phyloP scores from a whole-genome alignment of 2,329 filamentous ascomycete species.

The Claviceps africana region DNA sequence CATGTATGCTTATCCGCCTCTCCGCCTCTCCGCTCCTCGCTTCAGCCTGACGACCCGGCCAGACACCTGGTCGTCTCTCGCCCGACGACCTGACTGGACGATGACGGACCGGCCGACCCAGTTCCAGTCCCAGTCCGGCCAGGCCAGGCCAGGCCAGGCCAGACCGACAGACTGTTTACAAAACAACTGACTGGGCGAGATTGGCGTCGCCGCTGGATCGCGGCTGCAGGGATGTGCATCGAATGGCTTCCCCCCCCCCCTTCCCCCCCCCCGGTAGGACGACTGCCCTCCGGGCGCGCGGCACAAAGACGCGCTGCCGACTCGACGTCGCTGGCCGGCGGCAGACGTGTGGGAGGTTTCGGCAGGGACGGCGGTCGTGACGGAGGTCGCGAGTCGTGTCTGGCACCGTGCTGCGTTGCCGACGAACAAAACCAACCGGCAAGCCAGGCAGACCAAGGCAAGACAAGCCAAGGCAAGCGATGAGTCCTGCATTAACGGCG shows the following conservation, averaged over 20 bases:
- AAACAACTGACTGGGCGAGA: neutral
- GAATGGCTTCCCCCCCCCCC: no score
- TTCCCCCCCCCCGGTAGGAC: no score
- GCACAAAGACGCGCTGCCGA: neutral
- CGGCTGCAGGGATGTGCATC: conserved; percentile 17
- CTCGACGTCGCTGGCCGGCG: neutral
- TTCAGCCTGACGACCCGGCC: neutral
- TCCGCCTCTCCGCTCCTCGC: neutral
- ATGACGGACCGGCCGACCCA: neutral
- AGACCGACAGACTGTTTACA: neutral
- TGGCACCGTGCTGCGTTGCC: neutral
- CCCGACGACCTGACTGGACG: neutral
- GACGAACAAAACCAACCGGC: neutral
- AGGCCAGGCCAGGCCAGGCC: neutral
- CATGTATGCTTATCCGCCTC: neutral
- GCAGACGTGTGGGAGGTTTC: no score
- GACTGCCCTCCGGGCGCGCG: no score
- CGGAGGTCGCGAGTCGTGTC: neutral
- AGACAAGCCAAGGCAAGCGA: no score
- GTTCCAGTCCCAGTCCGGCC: no score
- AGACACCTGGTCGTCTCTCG: no score
- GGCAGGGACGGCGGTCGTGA: no score
- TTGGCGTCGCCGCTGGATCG: conserved; percentile 16
- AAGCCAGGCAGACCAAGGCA: neutral
- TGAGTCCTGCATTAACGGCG: no score